phyloP scores from a whole-genome alignment of 768 basidiomycete species.

The Phaeolepiota aurea region DNA sequence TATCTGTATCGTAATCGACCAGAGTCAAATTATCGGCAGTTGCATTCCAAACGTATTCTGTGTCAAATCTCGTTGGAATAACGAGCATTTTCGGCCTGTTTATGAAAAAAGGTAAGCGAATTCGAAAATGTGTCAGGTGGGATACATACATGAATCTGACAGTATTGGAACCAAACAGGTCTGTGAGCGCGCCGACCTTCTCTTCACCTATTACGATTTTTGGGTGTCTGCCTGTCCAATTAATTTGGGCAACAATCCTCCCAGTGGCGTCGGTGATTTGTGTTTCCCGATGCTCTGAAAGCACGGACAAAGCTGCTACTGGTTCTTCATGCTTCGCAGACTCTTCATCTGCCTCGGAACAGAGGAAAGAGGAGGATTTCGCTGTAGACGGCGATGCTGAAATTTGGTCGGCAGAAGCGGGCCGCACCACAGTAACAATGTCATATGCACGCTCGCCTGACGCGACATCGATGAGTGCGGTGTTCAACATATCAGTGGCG shows the following conservation, averaged over 20 bases:
- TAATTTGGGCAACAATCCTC: constrained; percentile 33
- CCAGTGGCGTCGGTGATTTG: constrained; percentile 33
- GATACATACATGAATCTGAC: constrained; percentile 43
- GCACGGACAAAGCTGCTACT: not conserved
- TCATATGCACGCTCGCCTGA: constrained; percentile 40
- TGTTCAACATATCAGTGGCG: constrained; percentile 49
- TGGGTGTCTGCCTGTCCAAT: constrained; percentile 46
- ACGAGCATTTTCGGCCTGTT: constrained; percentile 51
- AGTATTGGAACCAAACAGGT: constrained; percentile 49
- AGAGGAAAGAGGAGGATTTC: not conserved
- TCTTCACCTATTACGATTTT: constrained; percentile 43
- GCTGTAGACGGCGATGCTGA: constrained; percentile 1
- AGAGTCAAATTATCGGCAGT: constrained; percentile 46
- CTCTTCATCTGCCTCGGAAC: not conserved
- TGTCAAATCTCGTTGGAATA: constrained; percentile 55
- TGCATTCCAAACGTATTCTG: constrained; percentile 52
- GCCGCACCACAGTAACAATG: constrained; percentile 35
- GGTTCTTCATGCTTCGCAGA: not conserved
- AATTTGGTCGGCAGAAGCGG: constrained; percentile 18
- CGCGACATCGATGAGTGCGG: constrained; percentile 42
- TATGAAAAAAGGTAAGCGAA: too few relatives aligned
- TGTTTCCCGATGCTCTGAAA: constrained; percentile 27
- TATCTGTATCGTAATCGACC: constrained; percentile 42
- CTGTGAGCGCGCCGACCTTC: constrained; percentile 39
- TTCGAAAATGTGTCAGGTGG: not conserved